Evolutionary conservation across 768 basidiomycete genomes (phyloP).

Genomic region (Macrolepiota albuminosa): DNA sequence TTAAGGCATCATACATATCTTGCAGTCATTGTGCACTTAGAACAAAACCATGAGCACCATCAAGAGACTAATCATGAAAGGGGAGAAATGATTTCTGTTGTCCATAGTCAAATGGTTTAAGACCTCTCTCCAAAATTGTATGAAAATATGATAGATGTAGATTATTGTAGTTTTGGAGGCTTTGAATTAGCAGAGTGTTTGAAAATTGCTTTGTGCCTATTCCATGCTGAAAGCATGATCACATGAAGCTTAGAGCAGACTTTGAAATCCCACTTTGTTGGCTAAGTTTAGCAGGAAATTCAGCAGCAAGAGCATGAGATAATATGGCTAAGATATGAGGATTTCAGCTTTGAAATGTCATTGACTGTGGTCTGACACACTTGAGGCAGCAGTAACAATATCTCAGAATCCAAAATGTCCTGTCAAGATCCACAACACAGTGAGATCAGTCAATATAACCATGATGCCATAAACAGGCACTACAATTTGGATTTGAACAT

Average conservation of each 20-base stretch:
- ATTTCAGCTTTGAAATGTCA: background rate
- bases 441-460: constrained; percentile 4
- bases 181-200: constrained; percentile 14
- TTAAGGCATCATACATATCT: constrained; percentile 5
- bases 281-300: too few species aligned
- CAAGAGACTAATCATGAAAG: background rate
- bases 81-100: constrained; percentile 3
- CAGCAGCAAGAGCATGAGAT: too few species aligned
- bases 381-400: constrained; percentile 9
- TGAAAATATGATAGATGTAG: constrained; percentile 11
- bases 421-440: constrained; percentile 3
- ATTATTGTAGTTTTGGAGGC: constrained; percentile 16
- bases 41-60: constrained; percentile 8
- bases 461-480: constrained; percentile 7
- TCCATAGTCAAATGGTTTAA: background rate
- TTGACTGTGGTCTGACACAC: background rate
- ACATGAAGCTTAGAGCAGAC: too few species aligned
- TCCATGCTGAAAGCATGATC: constrained; percentile 10
- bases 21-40: too few species aligned
- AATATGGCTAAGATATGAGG: too few species aligned
- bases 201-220: constrained; percentile 23
- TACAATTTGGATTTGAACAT: constrained; percentile 4
- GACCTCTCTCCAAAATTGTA: background rate
- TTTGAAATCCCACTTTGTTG: too few species aligned
- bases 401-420: constrained; percentile 9